Evolutionary conservation across 768 basidiomycete species (phyloP), one percentile per base, ranked within the genome.

Genomic region (Trichaptum fuscoviolaceum): DNA sequence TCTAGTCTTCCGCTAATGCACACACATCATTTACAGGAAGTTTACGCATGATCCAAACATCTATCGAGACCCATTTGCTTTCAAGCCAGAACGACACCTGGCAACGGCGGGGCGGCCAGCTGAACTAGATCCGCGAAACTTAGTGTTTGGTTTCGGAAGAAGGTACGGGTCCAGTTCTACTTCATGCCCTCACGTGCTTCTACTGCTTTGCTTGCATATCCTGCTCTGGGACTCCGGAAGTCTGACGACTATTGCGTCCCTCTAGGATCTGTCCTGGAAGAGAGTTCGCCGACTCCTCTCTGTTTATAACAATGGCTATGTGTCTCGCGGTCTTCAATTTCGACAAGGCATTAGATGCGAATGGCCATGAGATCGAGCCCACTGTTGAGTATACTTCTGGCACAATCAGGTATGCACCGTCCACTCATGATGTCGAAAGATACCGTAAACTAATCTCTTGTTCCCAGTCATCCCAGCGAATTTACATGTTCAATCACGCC

Each of bases 251-350:
- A 62, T 35, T 63, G 12, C 42, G 15, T 52, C 10, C 15, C 15
- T 5, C 42, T 57, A 76, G 75, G 34, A 71, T 74, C 10, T 91
- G 89, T 72, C 90, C 90, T 0, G 90, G 90, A 18, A 70, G 75
- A 52, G 76, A 88, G 72, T 81, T 91, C 34, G 84, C 85, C 66
- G 89, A 91, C 67, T 81, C 83, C 2, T 86, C 87, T 1, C 75
- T 82, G 42, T 90, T 89, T 87, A 72, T 89, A 25, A 75, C 87
- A 18, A 77, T 86, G 20, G 81, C 82, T 1, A 78, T 79, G 17
- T 83, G 87, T 74, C 75, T 90, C 10, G 85, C 87, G 0, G 85
- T 85, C 60, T 72, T 89, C 57, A 81, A 88, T 66, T 82, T 90
- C 10, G 70, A 74, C 52, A 86, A 83, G 73, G 76, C 83, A 20